A percentile compares a stretch with the other conserved stretches of the same genome.
Conservation (phyloP, 2,329 filamentous ascomycete species). For the Calonectria fujianensis region DNA sequence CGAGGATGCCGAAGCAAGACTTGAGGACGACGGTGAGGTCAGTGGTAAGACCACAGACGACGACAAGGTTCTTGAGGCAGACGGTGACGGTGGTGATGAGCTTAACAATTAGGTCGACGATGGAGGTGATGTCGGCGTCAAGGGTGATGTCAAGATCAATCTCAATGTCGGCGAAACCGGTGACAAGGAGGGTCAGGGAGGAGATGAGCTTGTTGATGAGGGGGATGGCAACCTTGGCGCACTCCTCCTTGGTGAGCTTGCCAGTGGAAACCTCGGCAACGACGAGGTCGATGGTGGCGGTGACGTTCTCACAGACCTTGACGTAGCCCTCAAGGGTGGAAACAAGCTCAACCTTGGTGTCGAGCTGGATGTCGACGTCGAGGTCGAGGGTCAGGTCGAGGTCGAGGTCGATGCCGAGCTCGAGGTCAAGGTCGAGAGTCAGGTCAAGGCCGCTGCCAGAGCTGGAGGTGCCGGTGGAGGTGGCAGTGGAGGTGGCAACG, state of each 20-base stretch:
- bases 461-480: not conserved
- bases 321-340: conserved; percentile 16
- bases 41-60: conserved; percentile 1
- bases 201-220: conserved; percentile 17
- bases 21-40: conserved; percentile 12
- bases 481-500: not conserved
- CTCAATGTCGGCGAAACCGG: not conserved
- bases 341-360: conserved; percentile 15
- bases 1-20: not conserved
- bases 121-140: conserved; percentile 14
- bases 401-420: conserved; percentile 9
- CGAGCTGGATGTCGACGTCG: conserved; percentile 14
- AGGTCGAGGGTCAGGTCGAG: conserved; percentile 16
- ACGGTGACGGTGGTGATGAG: conserved; percentile 8
- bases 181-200: conserved; percentile 17
- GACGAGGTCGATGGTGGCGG: conserved; percentile 19
- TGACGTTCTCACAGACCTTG: conserved; percentile 15
- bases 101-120: conserved; percentile 17
- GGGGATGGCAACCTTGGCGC: conserved; percentile 2
- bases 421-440: not conserved
- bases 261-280: conserved; percentile 13
- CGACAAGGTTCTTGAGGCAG: conserved; percentile 21
- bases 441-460: not conserved
- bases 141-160: conserved; percentile 2
- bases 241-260: conserved; percentile 23